Evolutionary conservation across 2,329 filamentous ascomycete species (phyloP).

Genomic region (Bipolaris zeicola): DNA sequence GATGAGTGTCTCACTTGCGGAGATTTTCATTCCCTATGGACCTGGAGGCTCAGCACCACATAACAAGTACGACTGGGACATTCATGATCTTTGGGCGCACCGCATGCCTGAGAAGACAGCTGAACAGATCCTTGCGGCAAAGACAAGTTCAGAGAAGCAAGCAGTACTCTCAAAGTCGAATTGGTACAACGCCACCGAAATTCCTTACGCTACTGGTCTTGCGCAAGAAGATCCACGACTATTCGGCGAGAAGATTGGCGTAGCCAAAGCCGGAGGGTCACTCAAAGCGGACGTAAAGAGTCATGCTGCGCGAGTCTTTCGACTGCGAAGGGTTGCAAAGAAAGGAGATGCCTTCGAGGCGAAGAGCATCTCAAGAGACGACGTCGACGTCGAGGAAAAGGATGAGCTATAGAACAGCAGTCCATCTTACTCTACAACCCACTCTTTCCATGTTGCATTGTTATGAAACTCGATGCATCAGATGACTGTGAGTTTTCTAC

Average conservation of each 20-base stretch:
- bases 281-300: constrained; percentile 27
- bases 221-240: constrained; percentile 24
- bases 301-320: constrained; percentile 28
- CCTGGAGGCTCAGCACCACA: constrained; percentile 32
- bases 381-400: constrained; percentile 7
- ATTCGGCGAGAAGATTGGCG: constrained; percentile 32
- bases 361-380: constrained; percentile 28
- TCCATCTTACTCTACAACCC: too few species aligned
- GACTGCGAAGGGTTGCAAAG: constrained; percentile 24
- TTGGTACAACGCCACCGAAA: constrained; percentile 33
- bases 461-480: too few species aligned
- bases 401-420: constrained; percentile 22
- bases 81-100: constrained; percentile 33
- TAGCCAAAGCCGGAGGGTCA: constrained; percentile 26
- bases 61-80: constrained; percentile 29
- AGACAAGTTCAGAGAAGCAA: constrained; percentile 12
- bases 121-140: constrained; percentile 19
- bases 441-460: too few species aligned
- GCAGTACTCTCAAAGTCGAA: constrained; percentile 21
- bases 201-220: constrained; percentile 26
- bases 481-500: too few species aligned
- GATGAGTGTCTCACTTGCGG: constrained; percentile 29
- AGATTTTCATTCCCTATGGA: constrained; percentile 33
- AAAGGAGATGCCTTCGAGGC: constrained; percentile 30
- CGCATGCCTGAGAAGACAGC: constrained; percentile 27